Base-by-base conservation (phyloP, 345 rosid species). In the Salix udensis region DNA sequence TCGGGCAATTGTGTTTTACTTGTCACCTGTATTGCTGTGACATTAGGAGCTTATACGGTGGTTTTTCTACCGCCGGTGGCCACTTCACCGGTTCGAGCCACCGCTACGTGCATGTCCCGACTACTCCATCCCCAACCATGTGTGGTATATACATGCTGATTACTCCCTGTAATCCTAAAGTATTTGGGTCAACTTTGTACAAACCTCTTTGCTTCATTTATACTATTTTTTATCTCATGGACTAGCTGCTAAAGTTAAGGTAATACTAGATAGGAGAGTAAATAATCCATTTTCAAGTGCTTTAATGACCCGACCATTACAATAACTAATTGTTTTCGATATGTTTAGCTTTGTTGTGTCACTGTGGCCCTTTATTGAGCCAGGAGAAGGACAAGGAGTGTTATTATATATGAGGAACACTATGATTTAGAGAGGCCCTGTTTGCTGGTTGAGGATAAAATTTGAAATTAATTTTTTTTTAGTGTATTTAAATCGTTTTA, bases 401-500 rank as follows among this genome's bases (percentile, higher is more conserved):
- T 37, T 71, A 31, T 26, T 36, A 5, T 24, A 24, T 24, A 24
- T 15, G 60, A 58, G 50, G 48, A 16, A 9, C 30, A 58, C 44
- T 2, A 76, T 80, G 34, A 70, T 65, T 65, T 16, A 73, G 19
- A 42, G 39, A 48, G 74, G 64, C 48, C 74, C 37, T 34, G 37
- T 5, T 34, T 34, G 37, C 1, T n/a, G n/a, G n/a, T n/a, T n/a
- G n/a, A n/a, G 37, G 37, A 34, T 34, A 34, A 34, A 34, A 34
- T 34, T 34, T 34, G 6, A 34, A 34, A 34, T 34, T 34, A 34
- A 34, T 4, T 34, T 34, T 34, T 34, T 31, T 34, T 34, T 34
- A 34, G 37, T 34, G 37, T 34, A 34, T 34, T 34, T 5, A 34
- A 34, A 34, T 34, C 37, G 6, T 34, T 34, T 34, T 34, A 34